Evolutionary conservation across 352 stramenopile species (phyloP).

Genomic region (Phytophthora pseudosyringae): DNA sequence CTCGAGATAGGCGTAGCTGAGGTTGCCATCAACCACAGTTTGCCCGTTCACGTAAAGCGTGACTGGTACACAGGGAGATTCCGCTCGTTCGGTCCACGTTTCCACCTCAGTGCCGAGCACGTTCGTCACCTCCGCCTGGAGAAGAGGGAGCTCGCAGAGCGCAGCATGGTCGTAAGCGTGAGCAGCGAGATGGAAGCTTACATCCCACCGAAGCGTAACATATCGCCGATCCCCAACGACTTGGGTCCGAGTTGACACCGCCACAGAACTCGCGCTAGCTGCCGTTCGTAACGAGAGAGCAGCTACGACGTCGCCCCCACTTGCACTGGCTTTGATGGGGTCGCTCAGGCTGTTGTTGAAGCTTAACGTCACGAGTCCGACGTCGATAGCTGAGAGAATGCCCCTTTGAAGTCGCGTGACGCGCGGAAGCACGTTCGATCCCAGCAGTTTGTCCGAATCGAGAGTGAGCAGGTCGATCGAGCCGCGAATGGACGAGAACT

Average conservation of each 20-base stretch:
- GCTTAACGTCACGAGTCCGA: not conserved
- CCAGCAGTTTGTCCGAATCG: not conserved
- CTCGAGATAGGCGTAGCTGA: slow-evolving; percentile 29
- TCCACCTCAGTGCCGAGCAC: slow-evolving; percentile 35
- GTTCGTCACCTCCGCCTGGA: slow-evolving; percentile 18
- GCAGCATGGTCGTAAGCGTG: not conserved
- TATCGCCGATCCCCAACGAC: not conserved
- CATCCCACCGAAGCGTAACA: not conserved
- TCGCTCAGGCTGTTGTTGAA: not conserved
- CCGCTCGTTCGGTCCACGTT: slow-evolving; percentile 16
- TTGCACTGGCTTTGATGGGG: not conserved
- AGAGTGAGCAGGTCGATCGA: not conserved
- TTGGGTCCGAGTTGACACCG: not conserved
- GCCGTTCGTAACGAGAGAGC: not conserved
- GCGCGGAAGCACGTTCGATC: not conserved
- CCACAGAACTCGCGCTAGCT: not conserved
- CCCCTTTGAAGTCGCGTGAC: slow-evolving; percentile 1
- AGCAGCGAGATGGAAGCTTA: slow-evolving; percentile 1
- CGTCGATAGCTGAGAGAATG: not conserved
- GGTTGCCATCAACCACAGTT: slow-evolving; percentile 17
- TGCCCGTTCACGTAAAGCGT: slow-evolving; percentile 37
- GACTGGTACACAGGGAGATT: slow-evolving; percentile 32
- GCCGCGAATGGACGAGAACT: not conserved
- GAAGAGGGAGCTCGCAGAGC: not conserved
- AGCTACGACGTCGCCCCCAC: not conserved